Evolutionary conservation across 345 rosid genomes (phyloP).

Genomic region (Eucalyptus polybractea): DNA sequence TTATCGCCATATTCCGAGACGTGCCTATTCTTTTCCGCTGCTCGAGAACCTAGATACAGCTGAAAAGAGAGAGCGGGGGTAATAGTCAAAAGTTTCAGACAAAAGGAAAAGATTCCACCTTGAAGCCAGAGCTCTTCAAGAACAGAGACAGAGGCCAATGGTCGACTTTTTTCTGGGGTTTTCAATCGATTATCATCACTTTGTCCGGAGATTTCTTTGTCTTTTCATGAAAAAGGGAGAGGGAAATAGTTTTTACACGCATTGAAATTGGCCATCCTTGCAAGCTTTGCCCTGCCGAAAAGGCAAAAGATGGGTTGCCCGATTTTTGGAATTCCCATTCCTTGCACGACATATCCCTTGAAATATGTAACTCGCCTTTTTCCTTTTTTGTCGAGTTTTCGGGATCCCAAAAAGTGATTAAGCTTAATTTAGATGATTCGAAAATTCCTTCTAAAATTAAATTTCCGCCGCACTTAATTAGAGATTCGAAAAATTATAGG

Average conservation of each 20-base stretch:
- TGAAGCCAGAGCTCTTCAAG: not conserved
- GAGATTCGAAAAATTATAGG: too few species aligned
- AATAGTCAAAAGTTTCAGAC: not conserved
- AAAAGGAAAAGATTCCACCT: not conserved
- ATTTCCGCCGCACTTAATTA: not conserved
- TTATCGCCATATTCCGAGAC: not conserved
- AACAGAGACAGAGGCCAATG: not conserved
- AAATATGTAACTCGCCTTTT: not conserved
- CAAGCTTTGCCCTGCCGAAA: not conserved
- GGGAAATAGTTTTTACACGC: not conserved
- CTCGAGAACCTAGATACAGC: not conserved
- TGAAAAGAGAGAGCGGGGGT: not conserved
- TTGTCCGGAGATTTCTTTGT: not conserved
- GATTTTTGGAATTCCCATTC: not conserved
- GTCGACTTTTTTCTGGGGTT: not conserved
- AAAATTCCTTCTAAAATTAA: accelerated
- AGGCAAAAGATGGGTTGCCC: not conserved
- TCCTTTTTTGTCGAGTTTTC: not conserved
- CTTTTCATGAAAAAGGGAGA: not conserved
- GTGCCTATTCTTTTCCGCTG: not conserved
- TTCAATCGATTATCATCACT: not conserved
- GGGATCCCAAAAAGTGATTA: not conserved
- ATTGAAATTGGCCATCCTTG: not conserved
- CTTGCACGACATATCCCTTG: not conserved
- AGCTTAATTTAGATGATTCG: not conserved